phyloP scores from a whole-genome alignment of 495 filamentous ascomycete species.

The Penicillium psychrofluorescens region DNA sequence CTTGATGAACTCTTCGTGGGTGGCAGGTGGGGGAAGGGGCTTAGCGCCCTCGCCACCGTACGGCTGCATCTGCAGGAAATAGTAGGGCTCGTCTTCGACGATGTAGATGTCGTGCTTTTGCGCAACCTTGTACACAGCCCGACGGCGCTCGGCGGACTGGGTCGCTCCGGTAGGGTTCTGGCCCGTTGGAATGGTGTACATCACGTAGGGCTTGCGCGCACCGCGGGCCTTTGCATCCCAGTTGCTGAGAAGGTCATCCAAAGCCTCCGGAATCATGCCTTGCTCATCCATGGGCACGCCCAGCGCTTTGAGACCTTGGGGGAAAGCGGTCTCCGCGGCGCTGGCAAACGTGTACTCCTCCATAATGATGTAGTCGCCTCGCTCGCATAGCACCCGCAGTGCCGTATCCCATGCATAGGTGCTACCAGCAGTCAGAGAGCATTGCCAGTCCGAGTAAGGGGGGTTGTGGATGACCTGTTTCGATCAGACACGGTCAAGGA shows the following conservation, averaged over 20 bases:
- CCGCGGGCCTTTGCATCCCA: constrained; percentile 56
- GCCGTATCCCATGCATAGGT: constrained; percentile 74
- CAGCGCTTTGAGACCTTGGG: constrained; percentile 65
- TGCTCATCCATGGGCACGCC: constrained; percentile 72
- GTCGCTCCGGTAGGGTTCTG: constrained; percentile 94
- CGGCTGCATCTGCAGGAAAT: constrained; percentile 93
- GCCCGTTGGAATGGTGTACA: constrained; percentile 51
- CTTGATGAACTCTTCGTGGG: constrained; percentile 52
- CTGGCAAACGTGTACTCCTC: constrained; percentile 83
- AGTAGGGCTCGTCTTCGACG: constrained; percentile 96
- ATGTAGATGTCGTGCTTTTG: constrained; percentile 82
- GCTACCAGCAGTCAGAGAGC: constrained; percentile 65
- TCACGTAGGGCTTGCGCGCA: constrained; percentile 65
- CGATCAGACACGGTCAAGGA: not conserved
- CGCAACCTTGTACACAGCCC: constrained; percentile 66
- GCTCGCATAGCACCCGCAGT: constrained; percentile 67
- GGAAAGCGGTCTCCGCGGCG: constrained; percentile 71
- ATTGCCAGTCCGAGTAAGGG: constrained; percentile 74
- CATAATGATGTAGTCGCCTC: constrained; percentile 65
- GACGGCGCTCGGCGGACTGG: constrained; percentile 54
- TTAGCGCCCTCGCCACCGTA: constrained; percentile 51
- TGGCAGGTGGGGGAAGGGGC: constrained; percentile 45
- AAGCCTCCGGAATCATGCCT: constrained; percentile 60
- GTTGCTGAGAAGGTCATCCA: constrained; percentile 58
- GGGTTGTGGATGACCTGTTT: constrained; percentile 33